phyloP scores from a whole-genome alignment of 2,329 filamentous ascomycete species.

The Leptographium radiaticola region DNA sequence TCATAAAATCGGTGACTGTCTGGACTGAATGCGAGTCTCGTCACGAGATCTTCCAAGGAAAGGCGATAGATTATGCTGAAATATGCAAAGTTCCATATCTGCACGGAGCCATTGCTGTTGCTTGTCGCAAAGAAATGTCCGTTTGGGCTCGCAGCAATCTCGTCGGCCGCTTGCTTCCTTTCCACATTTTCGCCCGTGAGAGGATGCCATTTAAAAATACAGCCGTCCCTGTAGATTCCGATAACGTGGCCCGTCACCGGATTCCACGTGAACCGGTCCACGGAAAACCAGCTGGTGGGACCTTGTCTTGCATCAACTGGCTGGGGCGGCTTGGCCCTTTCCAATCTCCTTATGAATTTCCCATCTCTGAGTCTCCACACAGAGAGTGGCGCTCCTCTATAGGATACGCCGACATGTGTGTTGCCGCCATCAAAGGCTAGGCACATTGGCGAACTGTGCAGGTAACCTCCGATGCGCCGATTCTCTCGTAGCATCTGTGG shows the following conservation, averaged over 20 bases:
- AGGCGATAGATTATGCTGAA: neutral
- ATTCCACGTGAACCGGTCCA: neutral
- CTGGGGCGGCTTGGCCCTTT: neutral
- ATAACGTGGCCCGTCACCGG: neutral
- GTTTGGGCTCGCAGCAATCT: neutral
- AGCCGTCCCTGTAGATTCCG: neutral
- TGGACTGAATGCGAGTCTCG: neutral
- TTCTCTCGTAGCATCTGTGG: neutral
- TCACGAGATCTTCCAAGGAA: neutral
- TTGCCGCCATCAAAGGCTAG: neutral
- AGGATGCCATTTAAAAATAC: slow-evolving; percentile 1
- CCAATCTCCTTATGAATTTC: neutral
- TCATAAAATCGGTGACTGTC: neutral
- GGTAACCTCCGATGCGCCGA: neutral
- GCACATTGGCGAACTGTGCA: neutral
- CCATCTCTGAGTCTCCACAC: neutral
- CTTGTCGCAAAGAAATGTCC: neutral
- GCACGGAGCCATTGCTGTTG: neutral
- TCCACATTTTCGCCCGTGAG: neutral
- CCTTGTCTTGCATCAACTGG: neutral
- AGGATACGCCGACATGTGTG: neutral
- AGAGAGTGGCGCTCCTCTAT: neutral
- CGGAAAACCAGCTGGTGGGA: neutral
- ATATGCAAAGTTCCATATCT: neutral
- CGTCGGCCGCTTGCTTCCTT: neutral